phyloP scores from a whole-genome alignment of 192 early-diverging fungal genomes.

The Linnemannia schmuckeri region DNA sequence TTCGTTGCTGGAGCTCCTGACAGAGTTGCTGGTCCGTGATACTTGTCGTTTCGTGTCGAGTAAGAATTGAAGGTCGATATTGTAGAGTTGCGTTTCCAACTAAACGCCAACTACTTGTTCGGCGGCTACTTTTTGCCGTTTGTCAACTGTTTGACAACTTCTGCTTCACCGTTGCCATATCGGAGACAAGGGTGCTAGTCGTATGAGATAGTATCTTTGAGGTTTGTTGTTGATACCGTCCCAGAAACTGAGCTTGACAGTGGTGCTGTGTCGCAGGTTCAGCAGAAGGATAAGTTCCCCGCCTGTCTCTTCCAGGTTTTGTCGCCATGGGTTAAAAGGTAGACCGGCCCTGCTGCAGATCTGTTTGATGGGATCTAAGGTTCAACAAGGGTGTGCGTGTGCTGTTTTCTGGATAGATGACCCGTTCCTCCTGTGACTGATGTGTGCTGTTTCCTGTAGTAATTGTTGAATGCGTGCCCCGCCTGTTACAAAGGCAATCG shows the following conservation, averaged over 20 bases:
- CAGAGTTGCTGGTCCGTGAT: background rate
- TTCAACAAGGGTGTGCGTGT: background rate
- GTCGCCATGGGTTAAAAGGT: background rate
- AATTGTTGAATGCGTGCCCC: background rate
- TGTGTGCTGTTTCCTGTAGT: background rate
- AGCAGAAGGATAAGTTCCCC: background rate
- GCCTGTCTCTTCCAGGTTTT: background rate
- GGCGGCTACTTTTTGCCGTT: too few relatives aligned
- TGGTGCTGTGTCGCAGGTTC: background rate
- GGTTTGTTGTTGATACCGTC: background rate
- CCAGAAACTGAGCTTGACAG: background rate
- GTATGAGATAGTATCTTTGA: background rate
- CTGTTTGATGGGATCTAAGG: background rate
- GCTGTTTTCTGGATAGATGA: background rate
- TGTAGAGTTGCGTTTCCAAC: background rate
- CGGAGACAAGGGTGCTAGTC: background rate
- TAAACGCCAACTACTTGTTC: too few relatives aligned
- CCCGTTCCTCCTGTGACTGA: background rate
- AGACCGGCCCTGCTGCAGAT: background rate
- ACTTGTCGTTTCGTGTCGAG: background rate
- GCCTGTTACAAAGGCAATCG: background rate
- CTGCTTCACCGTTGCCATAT: background rate
- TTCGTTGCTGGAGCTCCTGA: background rate
- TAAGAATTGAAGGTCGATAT: background rate
- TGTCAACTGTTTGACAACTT: background rate